Evolutionary conservation across 2,329 filamentous ascomycete genomes (phyloP), one percentile per base, ranked within the genome.

Genomic region (Geosmithia flava): DNA sequence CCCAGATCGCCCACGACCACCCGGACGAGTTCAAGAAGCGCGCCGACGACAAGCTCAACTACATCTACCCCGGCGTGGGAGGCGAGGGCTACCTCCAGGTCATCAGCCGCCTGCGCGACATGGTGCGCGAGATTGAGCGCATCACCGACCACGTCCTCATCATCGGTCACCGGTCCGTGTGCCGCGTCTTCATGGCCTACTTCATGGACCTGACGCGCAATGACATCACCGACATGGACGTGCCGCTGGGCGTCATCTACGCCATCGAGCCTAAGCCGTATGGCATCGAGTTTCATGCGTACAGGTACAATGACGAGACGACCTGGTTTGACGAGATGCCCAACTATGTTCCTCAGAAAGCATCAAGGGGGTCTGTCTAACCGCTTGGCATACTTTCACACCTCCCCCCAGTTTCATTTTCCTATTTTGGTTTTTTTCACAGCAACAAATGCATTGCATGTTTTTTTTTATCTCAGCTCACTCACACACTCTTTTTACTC

Each of bases 221-320:
- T 53, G 86, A 95, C 59, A 94, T 98, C 52, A 91, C 93, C 13
- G 88, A 96, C 57, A 77, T 98, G 52, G 91, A 97, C 60, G 87
- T 96, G 44, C 93, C 93, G 1, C 71, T 98, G 45, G 93, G 93
- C 17, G 90, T 95, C 73, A 74, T 96, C 7, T 98, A 95, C 64
- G 87, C 89, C 56, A 84, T 98, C 45, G 91, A 98, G 66, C 93
- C 93, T 33, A 96, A 96, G 73, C 93, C 93, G 1, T 98, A 98
- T 56, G 93, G 93, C 15, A 90, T 96, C 50, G 91, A 95, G 52
- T 96, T 97, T 70, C 91, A 95, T 63, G 91, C 89, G 1, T 98
- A 95, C 71, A 80, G 82, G 52, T 98, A 95, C 69, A 87, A 95
- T 60, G 78, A 87, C 52, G 71, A 75, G 3, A 77, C 70, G 19